Evolutionary conservation across 2,329 filamentous ascomycete species (phyloP).

Genomic region (Cadophora sp.): DNA sequence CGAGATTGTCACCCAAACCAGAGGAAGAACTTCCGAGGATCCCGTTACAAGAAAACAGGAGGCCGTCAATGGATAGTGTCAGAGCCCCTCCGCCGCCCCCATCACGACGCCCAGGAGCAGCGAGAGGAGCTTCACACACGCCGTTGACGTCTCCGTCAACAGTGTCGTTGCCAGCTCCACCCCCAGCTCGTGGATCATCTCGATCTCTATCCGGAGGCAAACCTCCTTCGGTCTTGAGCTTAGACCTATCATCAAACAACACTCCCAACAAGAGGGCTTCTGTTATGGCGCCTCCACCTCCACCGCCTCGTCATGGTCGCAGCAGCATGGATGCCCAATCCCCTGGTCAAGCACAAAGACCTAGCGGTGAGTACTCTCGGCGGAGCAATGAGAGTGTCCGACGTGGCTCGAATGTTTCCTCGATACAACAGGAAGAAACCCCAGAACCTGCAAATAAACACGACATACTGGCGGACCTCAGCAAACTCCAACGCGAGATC

Average conservation of each 20-base stretch:
- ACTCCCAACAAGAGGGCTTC: constrained; percentile 37
- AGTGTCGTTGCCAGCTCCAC: constrained; percentile 50
- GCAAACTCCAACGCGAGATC: constrained; percentile 76
- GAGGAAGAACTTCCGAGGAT: constrained; percentile 38
- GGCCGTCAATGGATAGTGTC: constrained; percentile 27
- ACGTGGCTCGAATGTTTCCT: constrained; percentile 35
- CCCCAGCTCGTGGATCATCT: constrained; percentile 44
- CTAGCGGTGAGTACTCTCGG: constrained; percentile 38
- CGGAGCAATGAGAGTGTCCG: constrained; percentile 35
- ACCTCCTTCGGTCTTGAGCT: constrained; percentile 37
- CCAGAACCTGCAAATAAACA: constrained; percentile 41
- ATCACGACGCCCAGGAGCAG: constrained; percentile 39
- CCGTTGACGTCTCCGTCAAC: constrained; percentile 41
- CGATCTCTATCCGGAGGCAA: constrained; percentile 30
- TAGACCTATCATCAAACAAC: constrained; percentile 33
- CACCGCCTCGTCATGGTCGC: constrained; percentile 51
- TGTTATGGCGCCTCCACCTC: constrained; percentile 43
- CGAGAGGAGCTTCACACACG: constrained; percentile 35
- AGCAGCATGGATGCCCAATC: constrained; percentile 38
- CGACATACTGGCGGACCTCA: constrained; percentile 76
- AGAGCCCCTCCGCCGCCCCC: constrained; percentile 38
- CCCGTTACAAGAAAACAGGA: constrained; percentile 22
- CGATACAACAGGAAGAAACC: constrained; percentile 13
- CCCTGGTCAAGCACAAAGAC: constrained; percentile 30
- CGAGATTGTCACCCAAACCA: constrained; percentile 38